A percentile compares a stretch with the other conserved stretches of the same genome.
These are phyloP conservation scores for Athelia sp. DNA, from an alignment of 1,284 basidiomycete species.

Conservation along the genomic window DNA sequence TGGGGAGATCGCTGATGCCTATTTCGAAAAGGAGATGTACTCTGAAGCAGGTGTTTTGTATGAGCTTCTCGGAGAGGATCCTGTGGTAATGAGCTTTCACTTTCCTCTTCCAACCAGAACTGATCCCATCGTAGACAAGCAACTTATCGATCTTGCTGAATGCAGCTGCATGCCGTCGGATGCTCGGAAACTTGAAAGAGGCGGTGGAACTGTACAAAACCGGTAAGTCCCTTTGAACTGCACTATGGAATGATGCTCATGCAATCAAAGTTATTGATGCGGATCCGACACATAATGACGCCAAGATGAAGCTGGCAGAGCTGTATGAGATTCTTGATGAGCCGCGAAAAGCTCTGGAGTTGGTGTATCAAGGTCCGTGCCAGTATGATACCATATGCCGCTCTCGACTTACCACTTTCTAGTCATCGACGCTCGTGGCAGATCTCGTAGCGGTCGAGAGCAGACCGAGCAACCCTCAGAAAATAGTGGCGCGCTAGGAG, in stretches of 20 bases:
- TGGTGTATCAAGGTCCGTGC: constrained; percentile 81
- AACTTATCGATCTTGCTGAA: constrained; percentile 64
- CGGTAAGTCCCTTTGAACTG: constrained; percentile 49
- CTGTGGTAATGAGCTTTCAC: constrained; percentile 46
- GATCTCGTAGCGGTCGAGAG: constrained; percentile 21
- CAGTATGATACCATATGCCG: constrained; percentile 5
- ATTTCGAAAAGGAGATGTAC: constrained; percentile 71
- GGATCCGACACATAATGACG: constrained; percentile 73
- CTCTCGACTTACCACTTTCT: background rate
- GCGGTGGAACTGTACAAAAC: constrained; percentile 82
- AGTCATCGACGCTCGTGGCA: constrained; percentile 69
- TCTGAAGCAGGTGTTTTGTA: constrained; percentile 77
- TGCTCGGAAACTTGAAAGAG: constrained; percentile 66
- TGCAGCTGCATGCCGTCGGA: constrained; percentile 71
- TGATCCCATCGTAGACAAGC: constrained; percentile 44
- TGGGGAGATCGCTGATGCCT: constrained; percentile 80
- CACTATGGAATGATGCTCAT: constrained; percentile 3
- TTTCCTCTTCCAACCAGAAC: background rate
- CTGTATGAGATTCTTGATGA: constrained; percentile 83
- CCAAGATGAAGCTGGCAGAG: constrained; percentile 85
- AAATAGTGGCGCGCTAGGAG: constrained; percentile 19
- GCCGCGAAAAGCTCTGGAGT: constrained; percentile 75
- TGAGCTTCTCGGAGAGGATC: constrained; percentile 66
- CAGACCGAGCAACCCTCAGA: constrained; percentile 7
- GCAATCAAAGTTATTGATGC: constrained; percentile 56